Evolutionary conservation across 371 early-diverging fungal genomes (phyloP).

Genomic region (Actinomortierella ambigua): DNA sequence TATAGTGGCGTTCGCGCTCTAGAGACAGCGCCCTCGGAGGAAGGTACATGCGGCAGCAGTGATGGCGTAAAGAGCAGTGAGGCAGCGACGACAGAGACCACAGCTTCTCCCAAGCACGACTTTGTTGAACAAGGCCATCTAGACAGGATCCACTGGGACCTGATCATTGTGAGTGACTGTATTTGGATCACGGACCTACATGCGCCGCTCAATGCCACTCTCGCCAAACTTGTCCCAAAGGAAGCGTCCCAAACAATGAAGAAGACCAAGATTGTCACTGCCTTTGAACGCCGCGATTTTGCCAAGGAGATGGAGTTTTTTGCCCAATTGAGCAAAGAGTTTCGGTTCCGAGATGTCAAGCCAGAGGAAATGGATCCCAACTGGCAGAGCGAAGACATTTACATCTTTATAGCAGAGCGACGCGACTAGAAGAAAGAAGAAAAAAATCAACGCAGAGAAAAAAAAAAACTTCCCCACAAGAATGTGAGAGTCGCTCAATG

Average conservation of each 20-base stretch:
- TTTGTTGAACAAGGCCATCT: background rate
- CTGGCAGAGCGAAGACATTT: slow-evolving; percentile 63
- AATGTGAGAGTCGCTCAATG: too few species aligned
- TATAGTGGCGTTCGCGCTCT: slow-evolving; percentile 22
- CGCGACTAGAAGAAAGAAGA: slow-evolving; percentile 4
- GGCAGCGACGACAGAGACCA: background rate
- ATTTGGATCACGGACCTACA: slow-evolving; percentile 52
- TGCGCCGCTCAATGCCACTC: slow-evolving; percentile 49
- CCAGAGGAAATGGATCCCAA: slow-evolving; percentile 55
- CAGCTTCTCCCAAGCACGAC: background rate
- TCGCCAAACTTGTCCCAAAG: slow-evolving; percentile 33
- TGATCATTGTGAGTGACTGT: slow-evolving; percentile 60
- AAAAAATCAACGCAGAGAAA: too few species aligned
- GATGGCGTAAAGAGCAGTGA: background rate
- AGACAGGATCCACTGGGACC: slow-evolving; percentile 27
- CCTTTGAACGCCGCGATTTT: slow-evolving; percentile 63
- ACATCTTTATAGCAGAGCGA: slow-evolving; percentile 47
- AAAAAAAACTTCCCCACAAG: too few species aligned
- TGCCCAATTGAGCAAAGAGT: slow-evolving; percentile 52
- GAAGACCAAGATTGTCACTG: slow-evolving; percentile 49
- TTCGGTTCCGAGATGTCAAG: slow-evolving; percentile 60
- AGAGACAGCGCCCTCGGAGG: slow-evolving; percentile 1
- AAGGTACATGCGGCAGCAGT: background rate
- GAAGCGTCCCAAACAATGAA: background rate
- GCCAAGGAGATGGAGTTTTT: slow-evolving; percentile 62